Percentiles rank a stretch among this genome's conserved stretches.
Evolutionary conservation across 129 eudicot genomes (phyloP).

Genomic region (Smallanthus sonchifolius): DNA sequence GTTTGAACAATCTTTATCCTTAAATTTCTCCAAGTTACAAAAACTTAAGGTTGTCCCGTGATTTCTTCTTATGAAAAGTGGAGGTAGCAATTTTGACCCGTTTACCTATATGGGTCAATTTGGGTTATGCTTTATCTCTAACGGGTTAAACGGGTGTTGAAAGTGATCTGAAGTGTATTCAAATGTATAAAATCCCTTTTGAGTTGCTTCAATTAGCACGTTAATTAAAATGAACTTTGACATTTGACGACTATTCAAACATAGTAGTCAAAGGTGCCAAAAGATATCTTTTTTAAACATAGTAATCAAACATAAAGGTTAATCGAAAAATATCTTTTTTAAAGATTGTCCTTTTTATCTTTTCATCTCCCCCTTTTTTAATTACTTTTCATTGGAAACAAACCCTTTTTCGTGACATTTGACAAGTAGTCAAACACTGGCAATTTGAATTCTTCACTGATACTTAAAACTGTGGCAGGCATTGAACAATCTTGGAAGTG

Average conservation of each 20-base stretch:
- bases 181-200: background rate
- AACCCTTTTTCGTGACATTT: too few relatives aligned
- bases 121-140: background rate
- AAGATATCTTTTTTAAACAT: too few relatives aligned
- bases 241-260: too few relatives aligned
- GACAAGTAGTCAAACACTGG: background rate
- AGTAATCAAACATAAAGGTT: too few relatives aligned
- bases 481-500: conserved; percentile 96
- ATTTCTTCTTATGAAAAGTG: background rate
- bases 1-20: conserved; percentile 33
- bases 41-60: background rate
- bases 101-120: background rate
- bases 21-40: background rate
- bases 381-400: too few relatives aligned
- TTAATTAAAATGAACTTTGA: too few relatives aligned
- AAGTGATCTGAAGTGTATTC: background rate
- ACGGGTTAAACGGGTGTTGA: background rate
- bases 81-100: too few relatives aligned
- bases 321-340: too few relatives aligned
- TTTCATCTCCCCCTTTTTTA: too few relatives aligned
- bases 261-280: too few relatives aligned
- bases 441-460: background rate
- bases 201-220: too few relatives aligned
- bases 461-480: conserved; percentile 45
- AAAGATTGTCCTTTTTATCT: too few relatives aligned